These are phyloP conservation scores for Dothideomycetes sp. DNA, from an alignment of 2,329 filamentous ascomycete genomes.

Conservation along the genomic window DNA sequence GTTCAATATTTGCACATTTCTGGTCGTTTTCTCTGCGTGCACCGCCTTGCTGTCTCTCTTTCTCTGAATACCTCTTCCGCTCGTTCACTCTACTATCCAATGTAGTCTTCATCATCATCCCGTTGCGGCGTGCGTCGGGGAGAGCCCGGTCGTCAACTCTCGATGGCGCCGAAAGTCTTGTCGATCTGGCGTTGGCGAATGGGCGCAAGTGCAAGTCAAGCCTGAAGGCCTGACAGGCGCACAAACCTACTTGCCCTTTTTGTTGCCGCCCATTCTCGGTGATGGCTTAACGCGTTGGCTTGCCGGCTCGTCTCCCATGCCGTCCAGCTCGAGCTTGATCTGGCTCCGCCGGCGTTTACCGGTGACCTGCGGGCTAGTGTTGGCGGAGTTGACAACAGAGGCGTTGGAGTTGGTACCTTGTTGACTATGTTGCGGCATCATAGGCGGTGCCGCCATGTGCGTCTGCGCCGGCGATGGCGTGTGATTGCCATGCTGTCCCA, in stretches of 20 bases:
- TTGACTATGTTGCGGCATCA: slow-evolving; percentile 47
- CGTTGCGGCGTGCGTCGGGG: too few species aligned
- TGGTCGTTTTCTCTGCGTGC: too few species aligned
- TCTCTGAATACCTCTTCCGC: too few species aligned
- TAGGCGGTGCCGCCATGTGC: slow-evolving; percentile 35
- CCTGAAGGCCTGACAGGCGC: too few species aligned
- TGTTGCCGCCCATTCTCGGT: neutral
- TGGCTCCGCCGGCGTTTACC: slow-evolving; percentile 50
- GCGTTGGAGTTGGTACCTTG: slow-evolving; percentile 42
- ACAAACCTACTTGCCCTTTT: neutral
- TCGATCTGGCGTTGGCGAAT: too few species aligned
- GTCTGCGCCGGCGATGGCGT: slow-evolving; percentile 35
- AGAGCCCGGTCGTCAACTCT: too few species aligned
- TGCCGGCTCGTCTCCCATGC: slow-evolving; percentile 24
- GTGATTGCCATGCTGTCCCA: slow-evolving; percentile 19
- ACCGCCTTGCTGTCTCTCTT: too few species aligned
- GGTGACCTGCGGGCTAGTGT: slow-evolving; percentile 51
- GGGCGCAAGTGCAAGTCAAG: too few species aligned
- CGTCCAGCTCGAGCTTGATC: slow-evolving; percentile 49
- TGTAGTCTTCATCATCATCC: too few species aligned
- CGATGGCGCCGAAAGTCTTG: too few species aligned
- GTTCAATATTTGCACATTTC: too few species aligned
- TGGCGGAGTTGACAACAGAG: slow-evolving; percentile 40
- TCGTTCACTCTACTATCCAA: too few species aligned
- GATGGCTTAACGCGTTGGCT: slow-evolving; percentile 1